Evolutionary conservation across 2,329 filamentous ascomycete species (phyloP).

Genomic region (Penicillium sp.): DNA sequence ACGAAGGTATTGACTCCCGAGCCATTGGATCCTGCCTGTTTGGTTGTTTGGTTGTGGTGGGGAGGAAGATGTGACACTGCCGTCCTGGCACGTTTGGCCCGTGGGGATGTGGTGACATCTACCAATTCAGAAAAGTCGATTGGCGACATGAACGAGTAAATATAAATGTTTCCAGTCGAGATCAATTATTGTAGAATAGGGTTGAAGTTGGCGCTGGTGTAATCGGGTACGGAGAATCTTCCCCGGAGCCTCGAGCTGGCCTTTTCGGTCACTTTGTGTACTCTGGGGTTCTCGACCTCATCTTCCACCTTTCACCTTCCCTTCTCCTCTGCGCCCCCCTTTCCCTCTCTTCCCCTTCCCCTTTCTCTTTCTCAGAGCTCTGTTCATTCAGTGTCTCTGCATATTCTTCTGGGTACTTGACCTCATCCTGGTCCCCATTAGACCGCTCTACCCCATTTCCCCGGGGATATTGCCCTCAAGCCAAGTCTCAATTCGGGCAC

Average conservation of each 20-base stretch:
- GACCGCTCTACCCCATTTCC: conserved; percentile 2
- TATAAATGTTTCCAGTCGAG: neutral
- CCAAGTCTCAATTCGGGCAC: conserved; percentile 6
- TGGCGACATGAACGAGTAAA: neutral
- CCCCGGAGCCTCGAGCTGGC: conserved; percentile 28
- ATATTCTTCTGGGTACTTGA: conserved; percentile 20
- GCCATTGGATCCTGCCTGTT: neutral
- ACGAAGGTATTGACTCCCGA: neutral
- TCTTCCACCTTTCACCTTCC: conserved; percentile 15
- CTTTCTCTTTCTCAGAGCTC: conserved; percentile 14
- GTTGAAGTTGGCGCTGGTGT: neutral
- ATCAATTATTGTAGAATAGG: neutral
- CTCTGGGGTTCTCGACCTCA: conserved; percentile 24
- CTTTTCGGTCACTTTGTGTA: conserved; percentile 27
- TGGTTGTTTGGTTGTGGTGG: neutral
- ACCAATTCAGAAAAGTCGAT: neutral
- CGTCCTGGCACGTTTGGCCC: neutral
- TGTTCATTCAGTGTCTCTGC: conserved; percentile 15
- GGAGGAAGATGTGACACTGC: neutral
- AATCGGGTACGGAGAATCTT: conserved; percentile 25
- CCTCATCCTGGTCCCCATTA: neutral
- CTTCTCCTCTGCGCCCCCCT: conserved; percentile 7
- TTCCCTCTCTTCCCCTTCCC: conserved; percentile 8
- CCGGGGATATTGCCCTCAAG: conserved; percentile 10
- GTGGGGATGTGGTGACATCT: conserved; percentile 1